Evolutionary conservation across 192 early-diverging fungal genomes (phyloP).

Genomic region (Phlyctochytrium arcticum): DNA sequence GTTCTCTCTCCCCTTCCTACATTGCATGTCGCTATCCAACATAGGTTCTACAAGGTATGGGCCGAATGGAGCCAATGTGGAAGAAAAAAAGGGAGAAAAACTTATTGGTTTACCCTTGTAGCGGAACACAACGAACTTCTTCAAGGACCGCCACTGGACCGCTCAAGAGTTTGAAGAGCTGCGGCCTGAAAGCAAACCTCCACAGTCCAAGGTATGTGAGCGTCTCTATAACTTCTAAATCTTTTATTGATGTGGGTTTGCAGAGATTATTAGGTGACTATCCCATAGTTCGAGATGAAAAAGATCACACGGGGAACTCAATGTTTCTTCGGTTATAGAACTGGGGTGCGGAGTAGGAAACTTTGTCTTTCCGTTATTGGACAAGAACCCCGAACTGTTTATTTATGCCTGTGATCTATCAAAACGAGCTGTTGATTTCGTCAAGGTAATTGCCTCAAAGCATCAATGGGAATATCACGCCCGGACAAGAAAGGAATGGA

Average conservation of each 20-base stretch:
- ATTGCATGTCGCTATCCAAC: neutral
- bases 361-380: slow-evolving; percentile 50
- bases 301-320: no score
- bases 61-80: neutral
- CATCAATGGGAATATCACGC: neutral
- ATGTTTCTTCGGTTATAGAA: neutral
- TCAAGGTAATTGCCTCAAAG: slow-evolving; percentile 18
- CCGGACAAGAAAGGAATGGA: neutral
- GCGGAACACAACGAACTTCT: slow-evolving; percentile 65
- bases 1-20: no score
- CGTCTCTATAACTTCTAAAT: neutral
- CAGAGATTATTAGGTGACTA: slow-evolving; percentile 14
- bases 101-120: slow-evolving; percentile 17
- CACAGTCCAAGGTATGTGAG: neutral
- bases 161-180: slow-evolving; percentile 92
- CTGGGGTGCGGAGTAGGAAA: slow-evolving; percentile 56
- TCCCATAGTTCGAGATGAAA: no score
- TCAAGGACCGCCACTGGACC: slow-evolving; percentile 97
- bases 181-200: slow-evolving; percentile 17
- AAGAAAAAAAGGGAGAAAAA: neutral
- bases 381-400: slow-evolving; percentile 40
- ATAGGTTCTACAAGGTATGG: slow-evolving; percentile 18
- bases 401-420: slow-evolving; percentile 55
- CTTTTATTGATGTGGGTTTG: no score
- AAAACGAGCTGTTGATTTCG: slow-evolving; percentile 45